Evolutionary conservation across 306 rosid genomes (phyloP).

Genomic region (Prunus mira): DNA sequence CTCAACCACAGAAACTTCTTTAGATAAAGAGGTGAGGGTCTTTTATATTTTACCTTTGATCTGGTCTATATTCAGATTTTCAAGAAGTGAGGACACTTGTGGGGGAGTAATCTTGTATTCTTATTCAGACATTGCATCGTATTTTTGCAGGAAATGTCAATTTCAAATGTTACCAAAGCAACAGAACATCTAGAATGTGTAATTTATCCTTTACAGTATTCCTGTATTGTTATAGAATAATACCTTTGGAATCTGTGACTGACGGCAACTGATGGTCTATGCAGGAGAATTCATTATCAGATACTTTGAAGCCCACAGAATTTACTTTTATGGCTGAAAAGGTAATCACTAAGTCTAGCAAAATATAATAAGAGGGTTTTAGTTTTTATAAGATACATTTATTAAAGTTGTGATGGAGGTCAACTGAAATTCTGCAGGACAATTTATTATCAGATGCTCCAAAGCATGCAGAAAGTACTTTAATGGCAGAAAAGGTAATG

Average conservation of each 20-base stretch:
- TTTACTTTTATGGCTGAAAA: constrained; percentile 31
- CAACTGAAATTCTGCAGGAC: constrained; percentile 28
- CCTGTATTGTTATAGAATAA: neutral
- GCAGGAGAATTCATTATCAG: constrained; percentile 35
- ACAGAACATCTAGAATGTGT: constrained; percentile 20
- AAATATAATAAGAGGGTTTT: neutral
- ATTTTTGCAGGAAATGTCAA: constrained; percentile 28
- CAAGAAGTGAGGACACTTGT: neutral
- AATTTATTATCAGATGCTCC: constrained; percentile 18
- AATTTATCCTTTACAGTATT: constrained; percentile 18
- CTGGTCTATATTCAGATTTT: neutral
- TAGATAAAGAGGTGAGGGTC: constrained; percentile 23
- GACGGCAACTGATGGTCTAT: constrained; percentile 8
- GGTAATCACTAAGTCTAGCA: constrained; percentile 22
- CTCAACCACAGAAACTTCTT: constrained; percentile 17
- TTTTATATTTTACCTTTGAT: neutral
- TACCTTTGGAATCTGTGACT: neutral
- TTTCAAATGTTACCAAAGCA: constrained; percentile 21
- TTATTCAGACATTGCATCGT: neutral
- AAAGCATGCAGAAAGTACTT: constrained; percentile 23
- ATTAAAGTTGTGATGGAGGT: neutral
- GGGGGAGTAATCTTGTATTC: neutral
- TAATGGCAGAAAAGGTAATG: constrained; percentile 36
- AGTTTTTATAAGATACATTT: neutral
- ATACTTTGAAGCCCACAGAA: constrained; percentile 13